Conservation (phyloP, 169 alveolate genomes). For the Eimeria acervulina region DNA sequence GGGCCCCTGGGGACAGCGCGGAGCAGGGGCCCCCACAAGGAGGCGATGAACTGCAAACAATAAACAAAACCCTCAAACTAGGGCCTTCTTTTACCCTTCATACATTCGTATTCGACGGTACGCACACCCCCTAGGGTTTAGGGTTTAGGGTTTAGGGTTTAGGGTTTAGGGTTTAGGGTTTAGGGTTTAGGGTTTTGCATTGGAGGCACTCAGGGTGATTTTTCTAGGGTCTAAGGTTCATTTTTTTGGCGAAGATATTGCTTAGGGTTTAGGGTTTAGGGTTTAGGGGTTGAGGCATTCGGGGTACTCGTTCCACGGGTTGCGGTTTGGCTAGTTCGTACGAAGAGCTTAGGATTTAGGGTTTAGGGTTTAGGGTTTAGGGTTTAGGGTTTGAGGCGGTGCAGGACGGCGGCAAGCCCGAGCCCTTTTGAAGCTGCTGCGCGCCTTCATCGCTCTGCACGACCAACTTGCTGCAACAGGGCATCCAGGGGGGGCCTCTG, state of each 20-base stretch:
- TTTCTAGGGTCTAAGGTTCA: neutral
- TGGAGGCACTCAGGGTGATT: neutral
- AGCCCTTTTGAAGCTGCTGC: constrained; percentile 26
- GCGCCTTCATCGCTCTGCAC: neutral
- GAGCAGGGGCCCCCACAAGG: neutral
- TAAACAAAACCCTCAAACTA: neutral
- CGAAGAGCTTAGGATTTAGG: constrained; percentile 27
- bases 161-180: neutral
- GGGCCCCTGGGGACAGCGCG: constrained; percentile 17
- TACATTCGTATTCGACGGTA: constrained; percentile 37
- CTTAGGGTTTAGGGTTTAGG: constrained; percentile 19
- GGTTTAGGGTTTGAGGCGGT: neutral
- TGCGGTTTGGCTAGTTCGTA: neutral
- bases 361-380: constrained; percentile 62
- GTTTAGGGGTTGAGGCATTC: constrained; percentile 8
- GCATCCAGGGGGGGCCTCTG: constrained; percentile 43
- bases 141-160: constrained; percentile 15
- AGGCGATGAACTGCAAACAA: neutral
- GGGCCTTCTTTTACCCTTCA: constrained; percentile 46
- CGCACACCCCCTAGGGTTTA: constrained; percentile 2
- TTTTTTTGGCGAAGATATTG: neutral
- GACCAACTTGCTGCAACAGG: neutral
- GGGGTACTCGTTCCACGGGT: neutral
- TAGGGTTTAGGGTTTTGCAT: constrained; percentile 8
- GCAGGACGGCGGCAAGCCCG: constrained; percentile 49